Conservation (phyloP, 2,329 filamentous ascomycete genomes). For the Talaromyces amestolkiae region DNA sequence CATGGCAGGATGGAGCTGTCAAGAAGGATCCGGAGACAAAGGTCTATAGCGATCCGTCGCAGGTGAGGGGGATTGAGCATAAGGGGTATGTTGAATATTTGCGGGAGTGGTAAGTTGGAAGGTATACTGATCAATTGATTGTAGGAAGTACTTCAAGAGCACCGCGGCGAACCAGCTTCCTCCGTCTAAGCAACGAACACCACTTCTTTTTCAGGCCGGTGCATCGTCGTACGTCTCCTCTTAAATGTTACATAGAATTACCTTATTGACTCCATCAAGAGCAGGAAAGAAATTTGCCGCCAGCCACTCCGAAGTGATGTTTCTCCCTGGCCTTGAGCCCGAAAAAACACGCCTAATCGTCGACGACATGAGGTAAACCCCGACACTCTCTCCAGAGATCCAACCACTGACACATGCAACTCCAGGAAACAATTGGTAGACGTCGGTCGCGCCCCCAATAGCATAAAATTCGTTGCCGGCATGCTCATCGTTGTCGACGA, state of each 20-base stretch:
- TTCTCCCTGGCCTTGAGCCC: constrained; percentile 46
- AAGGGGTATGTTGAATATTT: constrained; percentile 48
- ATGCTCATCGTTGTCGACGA: constrained; percentile 45
- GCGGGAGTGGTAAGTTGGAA: no score
- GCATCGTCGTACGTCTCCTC: constrained; percentile 32
- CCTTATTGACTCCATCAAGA: neutral
- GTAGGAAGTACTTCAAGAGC: constrained; percentile 22
- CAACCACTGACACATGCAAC: neutral
- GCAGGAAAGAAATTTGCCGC: constrained; percentile 49
- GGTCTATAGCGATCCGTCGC: constrained; percentile 35
- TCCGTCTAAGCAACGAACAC: constrained; percentile 41
- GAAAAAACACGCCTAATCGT: constrained; percentile 44
- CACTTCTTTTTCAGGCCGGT: constrained; percentile 50
- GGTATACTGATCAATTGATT: neutral
- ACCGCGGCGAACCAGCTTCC: constrained; percentile 45
- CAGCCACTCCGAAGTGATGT: constrained; percentile 47
- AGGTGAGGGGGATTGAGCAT: constrained; percentile 40
- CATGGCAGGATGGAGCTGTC: constrained; percentile 48
- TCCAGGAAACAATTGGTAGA: constrained; percentile 36
- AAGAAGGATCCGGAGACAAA: constrained; percentile 23
- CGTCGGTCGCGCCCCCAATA: constrained; percentile 38
- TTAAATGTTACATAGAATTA: neutral
- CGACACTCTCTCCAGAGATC: no score
- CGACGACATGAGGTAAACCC: constrained; percentile 33
- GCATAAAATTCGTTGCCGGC: constrained; percentile 47